A percentile compares a stretch with the other conserved stretches of the same genome.
Evolutionary conservation across 139 green algal genomes (phyloP).

Genomic region (Tetraselmis chui): DNA sequence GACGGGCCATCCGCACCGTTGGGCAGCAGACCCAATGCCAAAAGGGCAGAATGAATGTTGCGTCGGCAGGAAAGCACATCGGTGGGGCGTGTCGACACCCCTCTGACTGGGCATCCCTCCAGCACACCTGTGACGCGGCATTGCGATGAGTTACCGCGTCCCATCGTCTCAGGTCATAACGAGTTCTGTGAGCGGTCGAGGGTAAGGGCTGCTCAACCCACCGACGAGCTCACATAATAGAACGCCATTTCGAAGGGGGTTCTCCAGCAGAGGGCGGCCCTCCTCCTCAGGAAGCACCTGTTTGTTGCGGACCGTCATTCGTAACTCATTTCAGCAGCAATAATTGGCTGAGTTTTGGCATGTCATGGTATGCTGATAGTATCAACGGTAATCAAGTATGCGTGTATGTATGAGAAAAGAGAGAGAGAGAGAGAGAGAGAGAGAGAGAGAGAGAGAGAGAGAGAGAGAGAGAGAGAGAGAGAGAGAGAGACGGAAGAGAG

Average conservation of each 20-base stretch:
- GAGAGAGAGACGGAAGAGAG: too few species aligned
- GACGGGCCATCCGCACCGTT: neutral
- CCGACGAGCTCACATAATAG: neutral
- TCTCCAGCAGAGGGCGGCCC: neutral
- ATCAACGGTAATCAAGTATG: too few species aligned
- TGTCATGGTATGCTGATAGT: too few species aligned
- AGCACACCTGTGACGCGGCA: neutral
- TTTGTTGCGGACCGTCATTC: neutral
- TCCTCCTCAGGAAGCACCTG: neutral
- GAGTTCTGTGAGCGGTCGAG: too few species aligned
- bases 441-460: too few species aligned
- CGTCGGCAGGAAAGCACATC: neutral
- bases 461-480: too few species aligned
- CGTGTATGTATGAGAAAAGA: too few species aligned
- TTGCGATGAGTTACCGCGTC: too few species aligned
- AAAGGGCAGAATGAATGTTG: neutral
- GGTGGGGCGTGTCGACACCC: neutral
- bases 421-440: too few species aligned
- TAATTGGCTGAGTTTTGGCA: too few species aligned
- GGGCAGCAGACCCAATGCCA: neutral
- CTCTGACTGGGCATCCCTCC: neutral
- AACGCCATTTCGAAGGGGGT: neutral
- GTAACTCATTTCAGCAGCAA: neutral
- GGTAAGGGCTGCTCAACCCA: too few species aligned
- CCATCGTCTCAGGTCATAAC: too few species aligned